Evolutionary conservation across 495 filamentous ascomycete genomes (phyloP), one percentile per base, ranked within the genome.

Genomic region (Penicillium macrosclerotiorum): DNA sequence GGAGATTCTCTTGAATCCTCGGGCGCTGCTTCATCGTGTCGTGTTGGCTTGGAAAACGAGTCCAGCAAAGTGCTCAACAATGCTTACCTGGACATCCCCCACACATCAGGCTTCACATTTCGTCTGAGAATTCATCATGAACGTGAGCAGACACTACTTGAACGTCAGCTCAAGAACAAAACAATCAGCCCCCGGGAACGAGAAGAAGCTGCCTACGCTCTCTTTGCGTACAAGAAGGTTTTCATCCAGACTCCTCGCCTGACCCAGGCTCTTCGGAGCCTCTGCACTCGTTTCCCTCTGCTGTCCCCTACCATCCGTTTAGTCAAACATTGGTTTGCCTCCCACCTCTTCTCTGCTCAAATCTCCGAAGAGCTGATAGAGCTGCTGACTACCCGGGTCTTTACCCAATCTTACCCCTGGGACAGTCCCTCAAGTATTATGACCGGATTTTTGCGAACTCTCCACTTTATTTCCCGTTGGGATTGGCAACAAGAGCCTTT

Each of bases 401-500:
- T 96, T 63, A 68, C 91, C n/a, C 79, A 83, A 25, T 86, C 89
- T 0, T 83, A 89, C 47, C 90, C 92, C 0, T 96, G 88, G 85
- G 68, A 80, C 13, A 64, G 78, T 2, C 93, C 93, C 3, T 86
- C 84, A 0, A 89, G 82, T 57, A 73, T 83, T n/a, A 84, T 79
- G 71, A 84, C 83, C 13, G 93, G 86, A 3, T 95, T 98, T 55
- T 63, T 90, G 14, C 79, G 91, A 30, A 86, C 89, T 4, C 70
- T 98, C 7, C 57, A 81, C 5, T 84, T 88, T 51, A 65, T 97
- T 8, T 78, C 90, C 1, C 75, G 79, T 17, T 98, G 93, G 90
- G 90, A 97, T 55, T 98, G 93, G 93, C 81, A 88, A 16, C 67
- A 76, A 20, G 83, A 89, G 19, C 87, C 93, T 0, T 74, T 95